Evolutionary conservation across 148 eudicot genomes (phyloP), one percentile per base, ranked within the genome.

Genomic region (Dianthus caryophyllus): DNA sequence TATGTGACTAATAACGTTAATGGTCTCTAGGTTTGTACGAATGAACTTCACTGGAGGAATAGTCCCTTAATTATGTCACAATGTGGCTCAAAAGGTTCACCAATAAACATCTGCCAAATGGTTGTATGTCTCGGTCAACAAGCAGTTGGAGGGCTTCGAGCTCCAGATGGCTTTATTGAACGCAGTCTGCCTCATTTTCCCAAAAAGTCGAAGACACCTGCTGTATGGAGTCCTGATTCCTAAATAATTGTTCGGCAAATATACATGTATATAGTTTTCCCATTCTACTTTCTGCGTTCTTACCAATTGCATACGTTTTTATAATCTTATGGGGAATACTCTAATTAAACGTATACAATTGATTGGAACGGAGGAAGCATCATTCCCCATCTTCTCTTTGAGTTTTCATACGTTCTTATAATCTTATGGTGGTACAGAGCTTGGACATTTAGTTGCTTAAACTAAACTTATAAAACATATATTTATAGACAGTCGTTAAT

Each of bases 101-200:
- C 89, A 31, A 87, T 85, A 65, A 92, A 92, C 78, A 92, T 92
- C 22, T 83, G 98, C 68, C 98, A 92, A 79, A 92, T 92, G 98
- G 80, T 92, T 78, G 96, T 96, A 31, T 92, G 98, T 74, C 94
- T 92, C 76, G 98, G 98, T 65, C 98, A 92, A 82, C 96, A 92
- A 77, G 71, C 86, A 71, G 96, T 92, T 52, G 91, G 94, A 24
- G 98, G 96, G 41, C 77, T 76, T 71, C 85, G 98, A 71, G 96
- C 94, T 50, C 96, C 94, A 5, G 81, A 92, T 78, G 97, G 97
- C 60, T 92, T 92, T 65, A 78, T 89, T 38, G 94, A 85, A 70
- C 84, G 96, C 50, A 87, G 89, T 67, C 86, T 92, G 61, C 97
- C 97, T 16, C 97, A 89, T 87, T 92, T 92, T 69, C 84, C 82